These are phyloP conservation scores for Lecanoromycetidae sp. DNA, from an alignment of 2,329 filamentous ascomycete species.

Conservation along the genomic window DNA sequence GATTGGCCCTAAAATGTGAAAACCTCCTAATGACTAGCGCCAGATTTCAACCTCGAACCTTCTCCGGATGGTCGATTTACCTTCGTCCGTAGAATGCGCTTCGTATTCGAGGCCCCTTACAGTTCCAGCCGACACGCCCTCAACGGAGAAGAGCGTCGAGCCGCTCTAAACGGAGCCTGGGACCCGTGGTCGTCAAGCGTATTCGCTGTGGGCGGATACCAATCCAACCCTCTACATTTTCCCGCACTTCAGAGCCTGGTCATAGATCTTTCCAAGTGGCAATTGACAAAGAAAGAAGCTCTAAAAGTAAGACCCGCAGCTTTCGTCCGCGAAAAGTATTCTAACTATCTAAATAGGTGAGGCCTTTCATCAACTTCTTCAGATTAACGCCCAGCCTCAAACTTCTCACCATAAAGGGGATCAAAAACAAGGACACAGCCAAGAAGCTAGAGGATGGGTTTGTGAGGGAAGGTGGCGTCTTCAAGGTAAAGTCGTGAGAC, in stretches of 20 bases:
- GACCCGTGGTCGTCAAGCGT: not conserved
- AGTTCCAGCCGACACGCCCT: not conserved
- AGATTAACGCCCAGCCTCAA: not conserved
- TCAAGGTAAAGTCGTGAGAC: not conserved
- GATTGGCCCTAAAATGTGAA: not conserved
- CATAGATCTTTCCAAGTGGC: not conserved
- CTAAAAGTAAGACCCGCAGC: not conserved
- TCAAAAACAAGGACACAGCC: not conserved
- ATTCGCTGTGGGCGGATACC: not conserved
- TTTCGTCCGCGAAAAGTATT: not conserved
- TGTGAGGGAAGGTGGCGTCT: not conserved
- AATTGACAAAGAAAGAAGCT: not conserved
- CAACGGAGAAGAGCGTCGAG: not conserved
- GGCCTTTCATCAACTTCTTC: not conserved
- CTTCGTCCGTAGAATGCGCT: not conserved
- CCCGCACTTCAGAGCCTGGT: not conserved
- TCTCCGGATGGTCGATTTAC: not conserved
- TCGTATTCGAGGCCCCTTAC: not conserved
- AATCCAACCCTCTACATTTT: not conserved
- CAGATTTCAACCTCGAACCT: not conserved
- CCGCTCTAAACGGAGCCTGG: not conserved
- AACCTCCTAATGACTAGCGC: not conserved
- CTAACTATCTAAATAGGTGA: not conserved
- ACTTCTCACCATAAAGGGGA: not conserved
- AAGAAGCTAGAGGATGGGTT: not conserved